Base-by-base conservation (phyloP, 73 alveolate species). In the Effrenium voratum region DNA sequence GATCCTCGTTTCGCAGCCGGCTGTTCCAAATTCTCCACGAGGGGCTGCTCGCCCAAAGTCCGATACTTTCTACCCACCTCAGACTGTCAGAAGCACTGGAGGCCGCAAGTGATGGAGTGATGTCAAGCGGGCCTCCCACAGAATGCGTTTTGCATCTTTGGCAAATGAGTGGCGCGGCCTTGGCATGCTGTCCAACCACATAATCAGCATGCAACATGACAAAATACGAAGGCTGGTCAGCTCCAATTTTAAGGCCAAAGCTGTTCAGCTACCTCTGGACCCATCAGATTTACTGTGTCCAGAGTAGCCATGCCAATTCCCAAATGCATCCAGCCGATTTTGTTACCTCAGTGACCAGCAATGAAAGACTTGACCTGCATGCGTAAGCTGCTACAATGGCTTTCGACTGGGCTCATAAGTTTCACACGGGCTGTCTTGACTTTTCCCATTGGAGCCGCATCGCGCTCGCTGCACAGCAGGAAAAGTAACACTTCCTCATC, bases 201-300 rank as follows among this genome's bases (percentile, higher is more conserved):
- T n/a, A n/a, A n/a, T n/a, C n/a, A n/a, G n/a, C n/a, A n/a, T n/a
- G n/a, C n/a, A n/a, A n/a, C n/a, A n/a, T n/a, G n/a, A n/a, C n/a
- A n/a, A n/a, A n/a, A n/a, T n/a, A n/a, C n/a, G n/a, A n/a, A n/a
- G n/a, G n/a, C n/a, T n/a, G n/a, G n/a, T n/a, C n/a, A n/a, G n/a
- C n/a, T n/a, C n/a, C n/a, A n/a, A n/a, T n/a, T n/a, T 59, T 76
- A 40, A 76, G 87, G 24, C 30, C 44, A 59, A 32, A 28, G 91
- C 91, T 80, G 91, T 28, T 12, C 46, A 0, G 91, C 91, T 45
- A 46, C 91, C 68, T 80, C 91, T 80, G 91, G 91, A 45, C 91
- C 91, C 91, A 80, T 32, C 26, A 80, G 91, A 30, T 80, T 80
- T n/a, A 45, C 91, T 32, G 34, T 68, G n/a, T 80, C 91, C 44